phyloP scores from a whole-genome alignment of 345 rosid genomes.

The Melaleuca quinquenervia region DNA sequence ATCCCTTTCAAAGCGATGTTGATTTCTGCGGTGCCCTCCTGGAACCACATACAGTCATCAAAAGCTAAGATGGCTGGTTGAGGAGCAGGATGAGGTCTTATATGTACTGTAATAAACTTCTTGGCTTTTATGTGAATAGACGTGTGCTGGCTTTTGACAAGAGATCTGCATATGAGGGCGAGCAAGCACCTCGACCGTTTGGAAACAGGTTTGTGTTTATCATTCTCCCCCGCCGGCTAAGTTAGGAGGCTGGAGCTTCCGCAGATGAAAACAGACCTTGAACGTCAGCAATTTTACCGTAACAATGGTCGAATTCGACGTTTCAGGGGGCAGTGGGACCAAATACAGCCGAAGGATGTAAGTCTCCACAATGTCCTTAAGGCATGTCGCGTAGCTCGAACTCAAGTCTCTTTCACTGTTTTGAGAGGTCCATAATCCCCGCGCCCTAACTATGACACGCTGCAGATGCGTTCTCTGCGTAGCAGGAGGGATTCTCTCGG shows the following conservation, averaged over 20 bases:
- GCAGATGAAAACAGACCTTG: background rate
- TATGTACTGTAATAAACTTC: background rate
- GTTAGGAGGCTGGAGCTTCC: background rate
- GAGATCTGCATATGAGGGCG: background rate
- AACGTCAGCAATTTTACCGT: background rate
- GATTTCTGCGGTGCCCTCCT: constrained; percentile 1
- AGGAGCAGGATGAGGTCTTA: constrained; percentile 24
- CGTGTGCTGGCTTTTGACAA: background rate
- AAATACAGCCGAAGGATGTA: background rate
- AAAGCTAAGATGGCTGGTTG: constrained; percentile 2
- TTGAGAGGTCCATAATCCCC: background rate
- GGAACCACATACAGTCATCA: constrained; percentile 18
- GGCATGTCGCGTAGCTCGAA: background rate
- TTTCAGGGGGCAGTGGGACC: background rate
- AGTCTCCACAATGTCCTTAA: background rate
- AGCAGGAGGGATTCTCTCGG: background rate
- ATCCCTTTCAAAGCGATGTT: background rate
- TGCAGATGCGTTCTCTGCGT: background rate
- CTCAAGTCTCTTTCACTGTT: background rate
- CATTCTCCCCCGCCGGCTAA: background rate
- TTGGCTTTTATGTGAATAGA: background rate
- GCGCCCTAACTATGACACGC: no score
- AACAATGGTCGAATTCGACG: background rate
- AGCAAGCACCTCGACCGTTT: background rate
- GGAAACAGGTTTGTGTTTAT: background rate